These are phyloP conservation scores for Globisporangium emineosum DNA, from an alignment of 352 stramenopile species.

Conservation along the genomic window DNA sequence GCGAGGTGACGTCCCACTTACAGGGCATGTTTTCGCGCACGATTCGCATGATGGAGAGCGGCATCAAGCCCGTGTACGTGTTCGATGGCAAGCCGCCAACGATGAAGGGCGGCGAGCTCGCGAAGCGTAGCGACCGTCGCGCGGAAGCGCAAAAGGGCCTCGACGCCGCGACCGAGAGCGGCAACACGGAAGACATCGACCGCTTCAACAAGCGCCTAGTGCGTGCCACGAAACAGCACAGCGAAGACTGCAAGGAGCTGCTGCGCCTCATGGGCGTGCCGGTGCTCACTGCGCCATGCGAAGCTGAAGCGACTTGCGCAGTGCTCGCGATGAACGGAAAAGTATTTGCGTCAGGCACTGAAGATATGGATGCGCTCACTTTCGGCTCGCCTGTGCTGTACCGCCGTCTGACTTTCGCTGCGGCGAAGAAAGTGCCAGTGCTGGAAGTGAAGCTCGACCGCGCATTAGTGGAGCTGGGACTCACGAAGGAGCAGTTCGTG, in stretches of 20 bases:
- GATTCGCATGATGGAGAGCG: conserved; percentile 97
- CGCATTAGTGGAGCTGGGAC: conserved; percentile 90
- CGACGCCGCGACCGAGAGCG: conserved; percentile 84
- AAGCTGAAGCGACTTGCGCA: conserved; percentile 98
- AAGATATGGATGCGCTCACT: conserved; percentile 99
- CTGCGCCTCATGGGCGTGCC: conserved; percentile 95
- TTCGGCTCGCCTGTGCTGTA: conserved; percentile 96
- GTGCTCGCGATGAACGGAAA: conserved; percentile 90
- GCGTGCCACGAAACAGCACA: conserved; percentile 89
- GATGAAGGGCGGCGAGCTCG: conserved; percentile 96
- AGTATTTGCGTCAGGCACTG: conserved; percentile 94
- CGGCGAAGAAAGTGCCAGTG: conserved; percentile 88
- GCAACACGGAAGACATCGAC: conserved; percentile 90
- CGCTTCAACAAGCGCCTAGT: conserved; percentile 93
- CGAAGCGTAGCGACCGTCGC: conserved; percentile 91
- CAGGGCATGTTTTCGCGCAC: conserved; percentile 99
- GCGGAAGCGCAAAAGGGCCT: conserved; percentile 82
- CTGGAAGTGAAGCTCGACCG: conserved; percentile 90
- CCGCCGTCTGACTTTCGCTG: conserved; percentile 87
- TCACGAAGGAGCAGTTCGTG: conserved; percentile 96
- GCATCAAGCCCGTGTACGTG: conserved; percentile 98
- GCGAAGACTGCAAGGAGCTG: conserved; percentile 92
- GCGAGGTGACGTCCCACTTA: conserved; percentile 92
- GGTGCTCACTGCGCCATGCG: conserved; percentile 95
- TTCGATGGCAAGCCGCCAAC: conserved; percentile 99